Evolutionary conservation across 2,329 filamentous ascomycete genomes (phyloP), one percentile per base, ranked within the genome.

Genomic region (Verticillium nonalfalfae): DNA sequence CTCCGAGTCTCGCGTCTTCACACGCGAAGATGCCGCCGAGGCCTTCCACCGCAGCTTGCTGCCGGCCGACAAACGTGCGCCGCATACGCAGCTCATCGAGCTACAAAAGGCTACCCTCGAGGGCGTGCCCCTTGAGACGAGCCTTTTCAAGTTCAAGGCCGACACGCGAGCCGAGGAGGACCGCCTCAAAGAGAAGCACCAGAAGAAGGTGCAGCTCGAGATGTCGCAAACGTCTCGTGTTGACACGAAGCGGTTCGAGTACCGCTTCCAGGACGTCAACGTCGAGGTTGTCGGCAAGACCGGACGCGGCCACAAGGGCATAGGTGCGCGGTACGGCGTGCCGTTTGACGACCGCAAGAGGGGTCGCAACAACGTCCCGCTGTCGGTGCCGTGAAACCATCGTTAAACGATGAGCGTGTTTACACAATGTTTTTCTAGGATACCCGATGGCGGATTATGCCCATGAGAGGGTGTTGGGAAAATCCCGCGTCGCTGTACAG

Each of bases 281-380:
- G 80, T 81, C 6, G 83, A 88, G 58, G 76, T 79, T 60, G 83
- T 81, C 2, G 86, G 86, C 36, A 75, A 72, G 26, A 74, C 80
- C 58, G 86, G 86, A 26, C 79, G 82, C 62, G 76, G 80, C 4
- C 73, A 75, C 39, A 74, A 72, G 33, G 85, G 77, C 13, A 79
- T 84, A 2, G 87, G 87, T 21, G 86, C 82, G 81, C 77, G 85
- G 63, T 90, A 90, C 67, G 87, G 87, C 63, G 81, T 80, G 63
- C 87, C 87, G 11, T 78, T 79, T 65, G 79, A 84, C 69, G 87
- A 90, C 69, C 80, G 87, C 61, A 84, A 81, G 74, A 83, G 81
- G 67, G 86, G 84, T n/a, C 70, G 82, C 70, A 74, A 88, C 75
- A 90, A 89, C 80, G 89, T 90, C 69, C 87, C 87, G 26, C 88